Evolutionary conservation across 1,284 basidiomycete genomes (phyloP).

Genomic region (Anthracocystis walkeri): DNA sequence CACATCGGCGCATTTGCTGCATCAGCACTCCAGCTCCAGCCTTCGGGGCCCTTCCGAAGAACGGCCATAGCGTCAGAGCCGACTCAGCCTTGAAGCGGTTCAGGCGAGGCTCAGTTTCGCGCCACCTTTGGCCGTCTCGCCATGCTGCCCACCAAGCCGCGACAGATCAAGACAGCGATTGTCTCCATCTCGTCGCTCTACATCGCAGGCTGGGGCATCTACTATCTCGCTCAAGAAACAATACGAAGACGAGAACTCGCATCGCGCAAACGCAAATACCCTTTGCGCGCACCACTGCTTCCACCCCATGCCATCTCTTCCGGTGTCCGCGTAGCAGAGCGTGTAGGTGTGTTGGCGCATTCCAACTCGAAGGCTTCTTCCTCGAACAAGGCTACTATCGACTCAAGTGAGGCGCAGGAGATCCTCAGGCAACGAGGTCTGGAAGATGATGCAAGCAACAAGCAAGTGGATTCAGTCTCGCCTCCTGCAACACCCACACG

Average conservation of each 20-base stretch:
- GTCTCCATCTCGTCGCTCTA: slow-evolving; percentile 36
- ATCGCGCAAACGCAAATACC: slow-evolving; percentile 40
- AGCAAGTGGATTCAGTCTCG: slow-evolving; percentile 6
- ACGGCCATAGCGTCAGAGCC: background rate
- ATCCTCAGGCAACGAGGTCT: slow-evolving; percentile 22
- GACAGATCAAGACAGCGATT: slow-evolving; percentile 41
- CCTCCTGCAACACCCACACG: slow-evolving; percentile 13
- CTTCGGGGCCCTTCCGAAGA: background rate
- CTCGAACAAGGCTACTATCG: background rate
- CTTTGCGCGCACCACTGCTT: slow-evolving; percentile 35
- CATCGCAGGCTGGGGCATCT: slow-evolving; percentile 53
- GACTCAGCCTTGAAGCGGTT: background rate
- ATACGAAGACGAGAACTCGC: slow-evolving; percentile 35
- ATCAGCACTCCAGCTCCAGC: slow-evolving; percentile 2
- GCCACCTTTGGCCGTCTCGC: background rate
- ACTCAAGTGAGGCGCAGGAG: slow-evolving; percentile 12
- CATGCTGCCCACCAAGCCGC: slow-evolving; percentile 44
- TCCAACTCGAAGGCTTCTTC: slow-evolving; percentile 14
- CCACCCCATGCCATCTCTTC: slow-evolving; percentile 43
- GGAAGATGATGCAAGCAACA: slow-evolving; percentile 5
- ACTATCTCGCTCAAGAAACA: slow-evolving; percentile 58
- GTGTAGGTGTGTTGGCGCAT: slow-evolving; percentile 38
- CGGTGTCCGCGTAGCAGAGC: slow-evolving; percentile 37
- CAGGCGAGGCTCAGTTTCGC: background rate
- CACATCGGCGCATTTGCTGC: background rate